Percentiles rank a stretch among this genome's conserved stretches.
Evolutionary conservation across 2,329 filamentous ascomycete genomes (phyloP).

Genomic region (Xylariaceae sp.): DNA sequence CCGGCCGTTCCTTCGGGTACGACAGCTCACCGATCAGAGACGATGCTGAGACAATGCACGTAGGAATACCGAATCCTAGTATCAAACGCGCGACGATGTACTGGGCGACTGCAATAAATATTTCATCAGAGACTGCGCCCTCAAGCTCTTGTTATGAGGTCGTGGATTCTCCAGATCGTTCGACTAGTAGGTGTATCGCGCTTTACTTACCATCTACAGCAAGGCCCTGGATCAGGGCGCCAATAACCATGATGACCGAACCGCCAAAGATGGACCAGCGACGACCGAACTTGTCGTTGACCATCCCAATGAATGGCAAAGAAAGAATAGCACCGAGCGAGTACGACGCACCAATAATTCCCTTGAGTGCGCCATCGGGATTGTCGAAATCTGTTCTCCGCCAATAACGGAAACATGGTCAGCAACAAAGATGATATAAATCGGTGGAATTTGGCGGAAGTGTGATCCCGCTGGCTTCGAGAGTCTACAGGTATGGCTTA

Average conservation of each 20-base stretch:
- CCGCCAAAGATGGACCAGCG: conserved; percentile 63
- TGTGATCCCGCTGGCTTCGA: not conserved
- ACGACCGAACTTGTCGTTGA: conserved; percentile 62
- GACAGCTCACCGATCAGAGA: conserved; percentile 64
- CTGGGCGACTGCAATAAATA: conserved; percentile 49
- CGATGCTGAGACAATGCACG: conserved; percentile 64
- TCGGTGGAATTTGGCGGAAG: not conserved
- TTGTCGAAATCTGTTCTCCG: conserved; percentile 49
- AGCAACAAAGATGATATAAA: not conserved
- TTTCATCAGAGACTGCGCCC: not conserved
- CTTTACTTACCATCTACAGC: conserved; percentile 50
- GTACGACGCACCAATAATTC: conserved; percentile 64
- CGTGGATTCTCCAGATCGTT: not conserved
- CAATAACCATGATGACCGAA: conserved; percentile 59
- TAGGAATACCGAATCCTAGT: conserved; percentile 65
- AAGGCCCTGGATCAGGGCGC: conserved; percentile 61
- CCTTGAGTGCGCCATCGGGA: conserved; percentile 52
- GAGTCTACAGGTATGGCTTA: conserved; percentile 31
- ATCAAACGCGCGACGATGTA: conserved; percentile 65
- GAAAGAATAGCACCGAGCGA: conserved; percentile 64
- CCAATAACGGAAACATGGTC: conserved; percentile 12
- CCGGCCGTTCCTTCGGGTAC: conserved; percentile 64
- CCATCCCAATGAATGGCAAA: conserved; percentile 61
- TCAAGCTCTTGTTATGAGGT: not conserved
- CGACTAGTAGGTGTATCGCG: not conserved